These are phyloP conservation scores for Platanus orientalis DNA, from an alignment of 164 flowering plant genomes.

Conservation along the genomic window DNA sequence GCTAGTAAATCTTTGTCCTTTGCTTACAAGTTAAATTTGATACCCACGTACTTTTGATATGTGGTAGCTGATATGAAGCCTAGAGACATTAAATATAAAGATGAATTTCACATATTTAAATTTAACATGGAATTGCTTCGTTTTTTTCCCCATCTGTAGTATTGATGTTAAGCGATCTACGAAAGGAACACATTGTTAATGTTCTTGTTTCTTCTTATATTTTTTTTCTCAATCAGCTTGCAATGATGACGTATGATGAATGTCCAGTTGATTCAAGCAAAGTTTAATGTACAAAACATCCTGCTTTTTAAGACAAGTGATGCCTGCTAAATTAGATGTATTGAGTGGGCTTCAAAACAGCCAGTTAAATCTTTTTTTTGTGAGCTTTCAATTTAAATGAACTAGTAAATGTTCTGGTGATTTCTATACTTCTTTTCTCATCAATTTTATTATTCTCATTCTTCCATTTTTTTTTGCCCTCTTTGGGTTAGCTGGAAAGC, in stretches of 20 bases:
- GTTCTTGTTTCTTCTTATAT: constrained; percentile 8
- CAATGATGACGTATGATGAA: constrained; percentile 39
- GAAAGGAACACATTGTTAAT: constrained; percentile 16
- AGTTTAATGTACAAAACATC: constrained; percentile 14
- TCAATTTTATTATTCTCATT: no score
- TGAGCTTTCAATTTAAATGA: constrained; percentile 3
- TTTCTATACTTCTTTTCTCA: no score
- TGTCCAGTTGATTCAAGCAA: constrained; percentile 22
- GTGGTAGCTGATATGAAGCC: constrained; percentile 7
- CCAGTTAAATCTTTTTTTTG: constrained; percentile 2
- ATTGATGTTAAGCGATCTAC: constrained; percentile 3
- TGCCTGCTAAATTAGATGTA: constrained; percentile 17
- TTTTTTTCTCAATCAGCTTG: constrained; percentile 40
- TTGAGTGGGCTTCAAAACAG: constrained; percentile 12
- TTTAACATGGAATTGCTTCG: neutral
- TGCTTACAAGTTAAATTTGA: constrained; percentile 4
- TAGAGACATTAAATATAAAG: constrained; percentile 8
- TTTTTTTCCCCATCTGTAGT: neutral
- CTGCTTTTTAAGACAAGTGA: constrained; percentile 16
- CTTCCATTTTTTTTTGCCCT: no score
- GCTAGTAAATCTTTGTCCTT: constrained; percentile 1
- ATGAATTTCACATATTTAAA: neutral
- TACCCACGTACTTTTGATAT: constrained; percentile 3
- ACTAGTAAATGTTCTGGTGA: no score
- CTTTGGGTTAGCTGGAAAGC: no score